Evolutionary conservation across 73 alveolate genomes (phyloP), one percentile per base, ranked within the genome.

Genomic region (Tetrahymena thermophila): DNA sequence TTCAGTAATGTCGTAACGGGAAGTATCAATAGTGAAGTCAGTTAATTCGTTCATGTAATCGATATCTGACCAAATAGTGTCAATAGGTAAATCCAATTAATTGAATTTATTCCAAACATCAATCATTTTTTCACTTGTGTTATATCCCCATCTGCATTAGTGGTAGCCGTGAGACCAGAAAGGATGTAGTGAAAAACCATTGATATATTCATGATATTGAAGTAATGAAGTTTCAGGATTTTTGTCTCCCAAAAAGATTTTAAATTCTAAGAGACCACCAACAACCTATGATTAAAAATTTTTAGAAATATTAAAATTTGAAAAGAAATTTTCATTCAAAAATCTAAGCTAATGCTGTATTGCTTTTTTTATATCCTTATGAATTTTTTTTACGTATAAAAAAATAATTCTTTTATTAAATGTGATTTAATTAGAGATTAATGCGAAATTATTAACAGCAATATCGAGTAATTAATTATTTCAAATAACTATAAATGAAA

Each of bases 11-110:
- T 93, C 96, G 35, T 58, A 93, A 94, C 94, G 94, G 19, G 85
- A 31, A 25, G 85, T 50, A 93, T 96, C 97, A 35, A 96, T 5
- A 31, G 98, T 96, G 56, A 97, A 97, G 14, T 96, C 96, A 89
- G 96, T 95, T 56, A 93, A 96, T 42, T 98, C 97, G 85, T 97
- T 96, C 99, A 99, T 98, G 94, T 98, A 97, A 94, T 99, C 99
- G 83, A 99, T 98, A 97, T 99, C 99, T 25, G 99, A 96, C 99
- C 99, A 99, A 94, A 99, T 96, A 28, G 97, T 97, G 95, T 99
- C 99, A 17, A 99, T 95, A 23, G 99, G 99, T 43, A 99, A 94
- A 10, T 98, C 19, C 8, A 35, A 57, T 93, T 37, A 0, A 42
- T 93, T n/a, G 35, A 42, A 93, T 84, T 85, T 71, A 31, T 94